Evolutionary conservation across 2,329 filamentous ascomycete species (phyloP), one percentile per base, ranked within the genome.

Genomic region (Penicillium sp.): DNA sequence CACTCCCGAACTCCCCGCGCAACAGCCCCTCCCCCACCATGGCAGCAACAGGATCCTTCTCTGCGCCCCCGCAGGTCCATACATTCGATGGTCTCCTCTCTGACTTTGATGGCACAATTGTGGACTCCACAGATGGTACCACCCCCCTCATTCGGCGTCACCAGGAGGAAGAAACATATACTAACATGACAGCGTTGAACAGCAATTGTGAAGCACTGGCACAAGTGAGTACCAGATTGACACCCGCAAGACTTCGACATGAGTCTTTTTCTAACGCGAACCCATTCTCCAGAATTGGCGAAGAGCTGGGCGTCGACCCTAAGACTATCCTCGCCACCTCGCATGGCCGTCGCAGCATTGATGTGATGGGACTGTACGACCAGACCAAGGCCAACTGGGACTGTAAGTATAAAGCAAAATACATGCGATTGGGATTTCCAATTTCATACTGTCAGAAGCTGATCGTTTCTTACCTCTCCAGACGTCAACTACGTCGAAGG

Each of bases 321-420:
- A 81, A 87, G 45, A 83, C 88, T 43, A 97, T 99, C 65, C 82
- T 97, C 24, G 83, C 90, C 66, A 96, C 91, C 9, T 96, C 92
- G 5, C 94, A 99, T 74, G 94, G 94, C 57, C 85, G 93, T 55
- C 81, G 94, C 54, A 91, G 87, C 62, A 96, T 97, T 67, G 94
- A 99, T 66, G 86, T 89, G 3, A 81, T 99, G 54, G 84, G 84
- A 70, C 78, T 92, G 27, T 83, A 96, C 54, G 87, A 90, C 58
- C 89, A 91, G 14, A 86, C 89, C 63, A 90, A 91, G 70, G 94
- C 94, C 40, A 97, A 88, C 65, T 93, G 89, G 91, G 91, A 96
- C 60, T 96, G 91, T 95, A 76, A 77, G 89, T 84, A 47, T 36
- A 52, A 10, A 16, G 5, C 13, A 22, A 16, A 43, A 34, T 4